Base-by-base conservation (phyloP, 352 stramenopile genomes). In the Pythium diclinum region DNA sequence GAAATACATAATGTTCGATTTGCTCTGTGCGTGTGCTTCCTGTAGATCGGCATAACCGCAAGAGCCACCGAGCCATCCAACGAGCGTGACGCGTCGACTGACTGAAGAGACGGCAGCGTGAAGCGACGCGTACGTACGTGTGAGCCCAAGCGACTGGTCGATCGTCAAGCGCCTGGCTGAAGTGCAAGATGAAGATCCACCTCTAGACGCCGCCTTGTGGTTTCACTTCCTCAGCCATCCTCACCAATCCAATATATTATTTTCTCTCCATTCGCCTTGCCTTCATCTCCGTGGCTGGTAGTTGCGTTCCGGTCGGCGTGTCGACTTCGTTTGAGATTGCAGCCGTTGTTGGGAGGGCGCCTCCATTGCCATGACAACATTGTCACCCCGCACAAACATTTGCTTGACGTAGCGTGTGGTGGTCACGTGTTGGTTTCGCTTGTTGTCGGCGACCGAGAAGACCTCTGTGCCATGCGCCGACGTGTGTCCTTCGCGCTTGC, bases 371-470 rank as follows among this genome's bases (percentile, higher is more conserved):
- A 89, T 79, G 33, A 98, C 92, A 56, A 98, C 79, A 70, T 96
- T 98, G 69, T 98, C 94, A 13, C 94, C 94, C 30, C 94, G 81
- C 28, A 98, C 79, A 60, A 98, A 87, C 32, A 98, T 71, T 72
- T 97, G 89, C 68, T 92, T 89, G 53, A 89, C 44, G 57, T 85
- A 83, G 40, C 78, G 68, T n/a, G 61, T 72, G 34, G 71, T 67
- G 44, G 67, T 68, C 19, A 85, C 74, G 8, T 67, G 59, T n/a
- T 73, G 74, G 61, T 91, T 89, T 47, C 70, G 77, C 0, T 49
- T 36, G 11, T 51, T 42, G 32, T 85, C 73, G 17, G 77, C 72
- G 47, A 79, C 69, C 5, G 81, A 91, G 51, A 88, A 87, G 19
- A 88, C 53, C 34, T 64, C 70, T 3, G 66, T 67, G 8, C 40